A percentile compares a stretch with the other conserved stretches of the same genome.
phyloP scores from a whole-genome alignment of 1,284 basidiomycete species.

The Taiwanofungus camphoratus region DNA sequence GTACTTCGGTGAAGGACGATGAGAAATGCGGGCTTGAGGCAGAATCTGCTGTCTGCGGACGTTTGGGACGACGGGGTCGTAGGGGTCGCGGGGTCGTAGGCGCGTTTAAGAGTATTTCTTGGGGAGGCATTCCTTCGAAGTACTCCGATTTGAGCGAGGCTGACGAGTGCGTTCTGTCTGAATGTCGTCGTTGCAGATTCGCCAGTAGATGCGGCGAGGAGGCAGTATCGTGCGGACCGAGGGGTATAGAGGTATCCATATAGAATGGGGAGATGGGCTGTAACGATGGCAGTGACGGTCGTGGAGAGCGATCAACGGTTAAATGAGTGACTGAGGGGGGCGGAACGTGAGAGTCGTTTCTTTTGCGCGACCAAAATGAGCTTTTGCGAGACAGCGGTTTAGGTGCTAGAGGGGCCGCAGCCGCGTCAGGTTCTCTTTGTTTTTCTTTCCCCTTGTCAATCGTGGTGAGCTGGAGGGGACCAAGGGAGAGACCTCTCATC shows the following conservation, averaged over 20 bases:
- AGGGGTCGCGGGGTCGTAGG: slow-evolving; percentile 14
- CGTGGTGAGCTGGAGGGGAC: slow-evolving; percentile 35
- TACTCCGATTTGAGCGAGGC: slow-evolving; percentile 10
- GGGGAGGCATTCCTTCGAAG: background rate
- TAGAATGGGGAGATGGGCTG: slow-evolving; percentile 50
- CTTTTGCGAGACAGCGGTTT: slow-evolving; percentile 45
- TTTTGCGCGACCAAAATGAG: slow-evolving; percentile 48
- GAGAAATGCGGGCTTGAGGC: slow-evolving; percentile 14
- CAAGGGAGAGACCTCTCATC: slow-evolving; percentile 38
- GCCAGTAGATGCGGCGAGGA: slow-evolving; percentile 28
- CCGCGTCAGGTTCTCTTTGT: slow-evolving; percentile 13
- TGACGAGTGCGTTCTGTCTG: slow-evolving; percentile 33
- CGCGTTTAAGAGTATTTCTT: slow-evolving; percentile 9
- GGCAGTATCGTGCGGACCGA: slow-evolving; percentile 23
- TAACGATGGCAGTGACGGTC: slow-evolving; percentile 40
- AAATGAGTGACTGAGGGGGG: slow-evolving; percentile 17
- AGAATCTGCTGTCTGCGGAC: slow-evolving; percentile 27
- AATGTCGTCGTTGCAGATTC: slow-evolving; percentile 44
- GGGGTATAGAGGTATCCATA: slow-evolving; percentile 29
- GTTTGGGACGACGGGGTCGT: slow-evolving; percentile 18
- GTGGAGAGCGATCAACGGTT: slow-evolving; percentile 18
- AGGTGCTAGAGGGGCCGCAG: slow-evolving; percentile 14
- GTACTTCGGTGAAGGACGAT: slow-evolving; percentile 11
- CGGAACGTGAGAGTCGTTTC: slow-evolving; percentile 27
- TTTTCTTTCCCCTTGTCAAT: slow-evolving; percentile 40